Conservation (phyloP, 495 filamentous ascomycete species). For the Penicillium angulare region DNA sequence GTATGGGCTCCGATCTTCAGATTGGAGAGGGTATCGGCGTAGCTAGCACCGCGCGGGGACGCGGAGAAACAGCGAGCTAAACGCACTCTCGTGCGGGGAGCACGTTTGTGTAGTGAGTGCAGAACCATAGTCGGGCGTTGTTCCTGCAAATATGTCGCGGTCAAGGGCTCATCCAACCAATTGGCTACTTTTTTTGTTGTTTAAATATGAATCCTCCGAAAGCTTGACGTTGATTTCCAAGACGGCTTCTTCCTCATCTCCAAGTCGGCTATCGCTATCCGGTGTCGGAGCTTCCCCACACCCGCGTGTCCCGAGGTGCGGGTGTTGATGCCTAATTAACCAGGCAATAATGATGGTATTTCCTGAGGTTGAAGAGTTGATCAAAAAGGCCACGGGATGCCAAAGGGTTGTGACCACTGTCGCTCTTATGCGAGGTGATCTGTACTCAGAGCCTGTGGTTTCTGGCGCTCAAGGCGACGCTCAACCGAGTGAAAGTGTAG, state of each 20-base stretch:
- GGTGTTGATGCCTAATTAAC: too few relatives aligned
- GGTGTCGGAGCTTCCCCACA: conserved; percentile 8
- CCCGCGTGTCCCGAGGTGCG: not conserved
- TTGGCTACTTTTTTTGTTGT: not conserved
- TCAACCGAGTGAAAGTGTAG: too few relatives aligned
- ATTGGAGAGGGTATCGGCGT: conserved; percentile 68
- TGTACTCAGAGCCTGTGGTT: not conserved
- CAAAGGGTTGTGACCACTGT: not conserved
- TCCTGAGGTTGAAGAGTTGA: not conserved
- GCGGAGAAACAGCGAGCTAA: conserved; percentile 39
- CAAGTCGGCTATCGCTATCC: conserved; percentile 11
- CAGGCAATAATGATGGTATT: too few relatives aligned
- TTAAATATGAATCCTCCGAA: not conserved
- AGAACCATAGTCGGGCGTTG: conserved; percentile 12
- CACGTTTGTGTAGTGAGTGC: conserved; percentile 17
- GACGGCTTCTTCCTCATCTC: not conserved
- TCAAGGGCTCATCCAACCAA: not conserved
- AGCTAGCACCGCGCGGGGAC: conserved; percentile 31
- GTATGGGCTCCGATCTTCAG: conserved; percentile 79
- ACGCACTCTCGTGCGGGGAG: conserved; percentile 7
- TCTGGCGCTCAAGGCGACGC: too few relatives aligned
- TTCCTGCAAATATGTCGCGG: not conserved
- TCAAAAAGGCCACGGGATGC: not conserved
- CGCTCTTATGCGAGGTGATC: not conserved
- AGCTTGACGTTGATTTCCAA: not conserved